Base-by-base conservation (phyloP, 805 yeast genomes). In the Yamadazyma endophytica region DNA sequence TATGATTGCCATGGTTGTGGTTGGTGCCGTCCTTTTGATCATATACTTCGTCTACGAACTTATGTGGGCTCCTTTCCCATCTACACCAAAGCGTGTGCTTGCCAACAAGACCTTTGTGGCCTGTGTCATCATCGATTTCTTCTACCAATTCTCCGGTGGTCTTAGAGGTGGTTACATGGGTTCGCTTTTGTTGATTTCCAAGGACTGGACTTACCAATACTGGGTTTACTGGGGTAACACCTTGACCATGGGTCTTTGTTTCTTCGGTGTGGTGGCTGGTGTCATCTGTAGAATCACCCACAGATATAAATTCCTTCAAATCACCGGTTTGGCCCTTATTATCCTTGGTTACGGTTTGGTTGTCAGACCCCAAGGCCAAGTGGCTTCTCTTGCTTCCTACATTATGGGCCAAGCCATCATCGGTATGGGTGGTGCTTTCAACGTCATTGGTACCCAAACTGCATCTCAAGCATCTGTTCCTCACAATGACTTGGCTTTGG, bases 1-100 rank as follows among this genome's bases (percentile, higher is more conserved):
- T 29, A 49, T 68, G 47, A 68, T 68, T 38, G 72, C 64, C 18
- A 63, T 67, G 72, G 41, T 64, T 15, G 54, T 61, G 25, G 52
- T 64, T 38, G 73, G 73, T 37, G 55, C 58, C 24, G 35, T 55
- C 3, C 34, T 65, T 5, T 44, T 67, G 33, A 50, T 63, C 15
- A 36, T 39, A 6, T 65, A 56, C 35, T 49, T 47, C 4, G 24
- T 61, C 15, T 64, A 58, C 47, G 73, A 68, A 44, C 44, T 47
- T 29, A 53, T 31, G 31, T 43, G 48, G 20, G 58, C 66, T 13
- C 60, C 64, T 23, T 53, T 45, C 41, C 67, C 70, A 14, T 46
- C 54, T 18, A 50, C 60, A 45, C 68, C 70, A 13, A 55, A 43
- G 35, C 46, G 67, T 31, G 38, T 61, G 25, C 17, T 50, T 6